phyloP scores from a whole-genome alignment of 2,329 filamentous ascomycete species.

The Sporothrix luriei region DNA sequence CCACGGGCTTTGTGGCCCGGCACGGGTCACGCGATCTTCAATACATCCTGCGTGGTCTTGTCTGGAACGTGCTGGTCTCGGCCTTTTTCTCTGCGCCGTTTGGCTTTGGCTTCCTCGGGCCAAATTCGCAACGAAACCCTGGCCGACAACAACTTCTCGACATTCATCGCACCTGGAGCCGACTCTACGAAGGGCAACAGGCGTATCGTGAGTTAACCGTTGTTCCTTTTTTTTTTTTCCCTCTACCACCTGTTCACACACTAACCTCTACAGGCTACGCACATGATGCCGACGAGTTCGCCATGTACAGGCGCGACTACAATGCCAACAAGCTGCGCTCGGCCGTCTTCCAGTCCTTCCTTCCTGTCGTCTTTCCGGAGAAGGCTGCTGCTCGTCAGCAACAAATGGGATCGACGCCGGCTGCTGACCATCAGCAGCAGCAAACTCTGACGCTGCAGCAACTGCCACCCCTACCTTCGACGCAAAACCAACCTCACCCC shows the following conservation, averaged over 20 bases:
- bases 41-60: conserved; percentile 35
- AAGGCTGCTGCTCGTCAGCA: conserved; percentile 26
- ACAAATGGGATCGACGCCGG: not conserved
- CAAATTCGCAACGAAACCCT: conserved; percentile 15
- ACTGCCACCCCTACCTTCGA: not conserved
- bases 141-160: conserved; percentile 32
- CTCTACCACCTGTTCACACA: too few species aligned
- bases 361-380: conserved; percentile 34
- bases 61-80: conserved; percentile 37
- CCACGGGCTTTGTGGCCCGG: conserved; percentile 34
- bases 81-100: conserved; percentile 39
- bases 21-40: conserved; percentile 33
- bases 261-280: conserved; percentile 1
- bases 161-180: conserved; percentile 34
- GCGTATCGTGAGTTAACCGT: not conserved
- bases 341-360: conserved; percentile 38
- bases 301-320: conserved; percentile 35
- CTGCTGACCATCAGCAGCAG: conserved; percentile 19
- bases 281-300: conserved; percentile 30
- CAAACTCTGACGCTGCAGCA: conserved; percentile 11
- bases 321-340: conserved; percentile 39
- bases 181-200: conserved; percentile 33
- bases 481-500: not conserved
- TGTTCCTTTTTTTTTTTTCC: not conserved
- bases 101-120: conserved; percentile 38